Evolutionary conservation across 1,284 basidiomycete species (phyloP).

Genomic region (Coniferiporia sulphurascens): DNA sequence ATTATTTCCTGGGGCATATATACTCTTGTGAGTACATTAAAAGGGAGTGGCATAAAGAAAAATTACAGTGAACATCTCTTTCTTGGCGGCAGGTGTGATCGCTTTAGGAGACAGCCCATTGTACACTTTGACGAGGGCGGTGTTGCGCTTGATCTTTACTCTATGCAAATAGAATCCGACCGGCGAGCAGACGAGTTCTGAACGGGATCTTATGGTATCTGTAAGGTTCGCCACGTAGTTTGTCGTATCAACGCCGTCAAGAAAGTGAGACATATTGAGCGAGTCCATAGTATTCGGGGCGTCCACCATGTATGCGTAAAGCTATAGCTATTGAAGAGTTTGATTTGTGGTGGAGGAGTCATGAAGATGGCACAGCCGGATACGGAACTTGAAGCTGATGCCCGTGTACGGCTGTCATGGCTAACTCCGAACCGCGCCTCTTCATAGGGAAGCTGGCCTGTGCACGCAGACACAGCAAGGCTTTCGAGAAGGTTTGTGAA

Average conservation of each 20-base stretch:
- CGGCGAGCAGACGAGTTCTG: background rate
- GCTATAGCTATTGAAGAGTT: too few relatives aligned
- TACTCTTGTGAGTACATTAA: background rate
- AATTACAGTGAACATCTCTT: background rate
- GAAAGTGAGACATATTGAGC: background rate
- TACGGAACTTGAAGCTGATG: too few relatives aligned
- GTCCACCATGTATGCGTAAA: too few relatives aligned
- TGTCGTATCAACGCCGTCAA: background rate
- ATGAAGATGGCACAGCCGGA: too few relatives aligned
- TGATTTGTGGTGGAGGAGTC: too few relatives aligned
- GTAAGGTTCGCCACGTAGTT: background rate
- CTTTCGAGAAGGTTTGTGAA: background rate
- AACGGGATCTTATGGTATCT: background rate
- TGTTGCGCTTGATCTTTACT: background rate
- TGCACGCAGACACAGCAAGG: background rate
- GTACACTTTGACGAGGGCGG: background rate
- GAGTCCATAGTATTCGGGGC: too few relatives aligned
- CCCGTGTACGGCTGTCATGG: background rate
- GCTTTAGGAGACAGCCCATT: background rate
- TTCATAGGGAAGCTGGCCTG: background rate
- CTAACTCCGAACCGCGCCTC: background rate
- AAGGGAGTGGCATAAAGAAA: background rate
- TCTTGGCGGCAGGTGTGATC: background rate
- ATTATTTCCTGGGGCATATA: background rate
- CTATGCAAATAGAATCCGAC: background rate